Evolutionary conservation across 352 stramenopile genomes (phyloP), one percentile per base, ranked within the genome.

Genomic region (Globisporangium nunn): DNA sequence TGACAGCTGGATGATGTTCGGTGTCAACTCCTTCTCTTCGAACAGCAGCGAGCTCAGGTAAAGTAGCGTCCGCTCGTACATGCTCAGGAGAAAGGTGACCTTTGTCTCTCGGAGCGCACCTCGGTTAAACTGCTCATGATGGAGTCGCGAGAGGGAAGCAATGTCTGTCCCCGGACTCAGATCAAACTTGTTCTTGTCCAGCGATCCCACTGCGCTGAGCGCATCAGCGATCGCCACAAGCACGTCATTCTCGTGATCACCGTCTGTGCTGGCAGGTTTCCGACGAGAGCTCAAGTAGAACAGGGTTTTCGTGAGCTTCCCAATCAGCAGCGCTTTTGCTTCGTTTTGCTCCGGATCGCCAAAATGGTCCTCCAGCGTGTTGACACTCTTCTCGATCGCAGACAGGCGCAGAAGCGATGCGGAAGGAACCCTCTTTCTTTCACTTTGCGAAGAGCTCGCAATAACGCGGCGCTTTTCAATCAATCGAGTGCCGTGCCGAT

Each of bases 21-120:
- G 56, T 7, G 62, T 47, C 44, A 68, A 53, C 37, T 50, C 60
- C 50, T 51, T 56, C 39, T 62, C 64, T 50, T 90, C 81, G 39
- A 91, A 90, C 43, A 93, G 45, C 23, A 91, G 18, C n/a, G 80
- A 86, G 37, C 74, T 80, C 44, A 93, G 47, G 51, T 73, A 83
- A 12, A 67, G 56, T 2, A 93, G 64, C 45, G 89, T 50, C 41
- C 67, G 65, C 52, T 88, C 80, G 55, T 90, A 70, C 78, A 93
- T 87, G 11, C 61, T 45, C 4, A 69, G 33, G 33, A 69, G 18
- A 23, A 87, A 88, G 6, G 57, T 72, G 2, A 59, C 63, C n/a
- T 75, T 79, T 0, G 58, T 83, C 44, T 89, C 76, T 56, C 64
- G 59, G 0, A 93, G 61, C 5, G 80, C 67, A 11, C 75, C 71